Evolutionary conservation across 2,329 filamentous ascomycete species (phyloP), one percentile per base, ranked within the genome.

Genomic region (Neonectria sp.): DNA sequence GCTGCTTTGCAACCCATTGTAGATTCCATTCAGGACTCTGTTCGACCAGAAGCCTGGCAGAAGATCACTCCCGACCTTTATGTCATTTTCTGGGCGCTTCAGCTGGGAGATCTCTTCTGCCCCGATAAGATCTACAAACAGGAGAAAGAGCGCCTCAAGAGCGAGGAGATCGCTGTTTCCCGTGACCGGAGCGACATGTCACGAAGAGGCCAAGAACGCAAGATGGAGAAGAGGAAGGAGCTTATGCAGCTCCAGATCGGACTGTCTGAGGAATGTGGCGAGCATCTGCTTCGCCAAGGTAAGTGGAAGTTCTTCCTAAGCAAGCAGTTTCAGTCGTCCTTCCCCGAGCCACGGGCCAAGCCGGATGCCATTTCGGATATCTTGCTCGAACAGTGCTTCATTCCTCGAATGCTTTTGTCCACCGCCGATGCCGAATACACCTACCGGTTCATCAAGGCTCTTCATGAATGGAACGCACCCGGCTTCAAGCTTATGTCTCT

Each of bases 81-180:
- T 76, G 90, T 93, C 49, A 93, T 93, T 0, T 99, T 99, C 81
- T 99, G 96, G 96, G 92, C 95, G 57, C 86, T 98, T 13, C 91
- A 94, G 31, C 87, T 97, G 3, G 91, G 93, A 52, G 95, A 99
- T 78, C 85, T 98, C 64, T 89, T 90, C 63, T 90, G 95, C 70
- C 93, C 93, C 1, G 90, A 90, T 68, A 87, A 90, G 37, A 93
- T 92, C 67, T 99, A 99, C 78, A 88, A 93, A 55, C 88, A 90
- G 17, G 95, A 97, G 77, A 90, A 91, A 40, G 88, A 90, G 24
- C 87, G 90, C 9, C 85, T 95, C 25, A 89, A 91, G 72, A 89
- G 89, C 62, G 90, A 92, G 75, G 88, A 92, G 55, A 85, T 89
- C 37, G 86, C 90, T 1, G 85, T 96, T 62, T 89, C 89, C 73